phyloP scores from a whole-genome alignment of 208 protist species.

The Acanthamoeba divionensis region DNA sequence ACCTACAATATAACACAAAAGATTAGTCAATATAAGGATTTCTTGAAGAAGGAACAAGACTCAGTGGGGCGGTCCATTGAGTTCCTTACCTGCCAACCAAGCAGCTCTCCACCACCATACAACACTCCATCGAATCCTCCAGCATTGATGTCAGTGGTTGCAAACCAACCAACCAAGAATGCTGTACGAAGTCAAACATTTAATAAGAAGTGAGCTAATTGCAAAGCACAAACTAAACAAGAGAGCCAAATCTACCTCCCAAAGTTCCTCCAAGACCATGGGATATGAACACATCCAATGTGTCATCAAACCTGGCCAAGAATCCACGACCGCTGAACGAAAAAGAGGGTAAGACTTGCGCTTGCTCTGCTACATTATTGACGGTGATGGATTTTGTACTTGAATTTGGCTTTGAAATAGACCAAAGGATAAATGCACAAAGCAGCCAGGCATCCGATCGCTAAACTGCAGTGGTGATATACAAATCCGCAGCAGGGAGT shows the following conservation, averaged over 20 bases:
- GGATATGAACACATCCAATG: conserved; percentile 20
- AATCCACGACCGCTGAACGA: no score
- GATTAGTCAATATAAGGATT: no score
- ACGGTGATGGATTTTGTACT: no score
- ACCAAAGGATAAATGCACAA: not conserved
- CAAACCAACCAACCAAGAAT: not conserved
- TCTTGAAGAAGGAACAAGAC: no score
- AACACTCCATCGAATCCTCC: not conserved
- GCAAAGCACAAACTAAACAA: no score
- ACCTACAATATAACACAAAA: not conserved
- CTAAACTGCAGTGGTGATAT: not conserved
- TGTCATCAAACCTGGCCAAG: not conserved
- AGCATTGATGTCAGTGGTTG: not conserved
- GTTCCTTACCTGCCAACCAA: conserved; percentile 11
- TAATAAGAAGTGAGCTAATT: no score
- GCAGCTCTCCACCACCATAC: conserved; percentile 4
- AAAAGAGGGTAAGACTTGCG: no score
- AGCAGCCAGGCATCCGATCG: not conserved
- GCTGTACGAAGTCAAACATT: no score
- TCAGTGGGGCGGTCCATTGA: not conserved
- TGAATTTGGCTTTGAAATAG: not conserved
- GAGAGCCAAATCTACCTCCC: no score
- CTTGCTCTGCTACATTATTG: no score
- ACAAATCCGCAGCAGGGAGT: not conserved
- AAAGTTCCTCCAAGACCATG: not conserved